phyloP scores from a whole-genome alignment of 345 rosid genomes.

The Eucalyptus curtisii region DNA sequence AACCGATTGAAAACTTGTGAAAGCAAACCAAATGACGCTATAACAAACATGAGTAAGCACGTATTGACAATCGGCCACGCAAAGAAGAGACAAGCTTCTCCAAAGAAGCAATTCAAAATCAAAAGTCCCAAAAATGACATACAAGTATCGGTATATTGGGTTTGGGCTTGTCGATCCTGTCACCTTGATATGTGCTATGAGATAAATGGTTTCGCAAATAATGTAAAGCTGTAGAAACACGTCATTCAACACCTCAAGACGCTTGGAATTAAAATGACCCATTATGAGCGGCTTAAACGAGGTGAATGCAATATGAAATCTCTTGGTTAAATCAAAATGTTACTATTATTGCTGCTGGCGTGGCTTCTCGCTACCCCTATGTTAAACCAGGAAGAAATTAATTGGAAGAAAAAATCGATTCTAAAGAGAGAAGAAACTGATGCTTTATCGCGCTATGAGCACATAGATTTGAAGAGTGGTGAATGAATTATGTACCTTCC shows the following conservation, averaged over 20 bases:
- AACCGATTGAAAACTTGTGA: accelerated
- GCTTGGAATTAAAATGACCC: accelerated
- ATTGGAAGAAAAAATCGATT: no score
- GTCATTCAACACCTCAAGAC: accelerated
- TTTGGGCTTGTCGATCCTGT: accelerated
- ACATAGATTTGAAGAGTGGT: no score
- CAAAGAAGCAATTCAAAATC: background rate
- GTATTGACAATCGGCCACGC: accelerated
- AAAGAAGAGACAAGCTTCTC: background rate
- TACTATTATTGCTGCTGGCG: accelerated
- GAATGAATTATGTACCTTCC: no score
- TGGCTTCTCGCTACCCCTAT: background rate
- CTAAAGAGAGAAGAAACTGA: background rate
- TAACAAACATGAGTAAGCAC: no score
- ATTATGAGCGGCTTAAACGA: accelerated
- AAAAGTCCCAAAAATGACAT: background rate
- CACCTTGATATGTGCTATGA: accelerated
- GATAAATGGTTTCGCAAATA: accelerated
- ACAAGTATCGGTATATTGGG: accelerated
- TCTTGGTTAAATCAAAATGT: no score
- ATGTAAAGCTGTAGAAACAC: accelerated
- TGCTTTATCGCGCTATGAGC: background rate
- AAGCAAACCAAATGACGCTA: no score
- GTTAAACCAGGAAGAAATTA: accelerated
- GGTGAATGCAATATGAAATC: background rate